These are phyloP conservation scores for Venturia pyrina DNA, from an alignment of 2,329 filamentous ascomycete species.

Conservation along the genomic window DNA sequence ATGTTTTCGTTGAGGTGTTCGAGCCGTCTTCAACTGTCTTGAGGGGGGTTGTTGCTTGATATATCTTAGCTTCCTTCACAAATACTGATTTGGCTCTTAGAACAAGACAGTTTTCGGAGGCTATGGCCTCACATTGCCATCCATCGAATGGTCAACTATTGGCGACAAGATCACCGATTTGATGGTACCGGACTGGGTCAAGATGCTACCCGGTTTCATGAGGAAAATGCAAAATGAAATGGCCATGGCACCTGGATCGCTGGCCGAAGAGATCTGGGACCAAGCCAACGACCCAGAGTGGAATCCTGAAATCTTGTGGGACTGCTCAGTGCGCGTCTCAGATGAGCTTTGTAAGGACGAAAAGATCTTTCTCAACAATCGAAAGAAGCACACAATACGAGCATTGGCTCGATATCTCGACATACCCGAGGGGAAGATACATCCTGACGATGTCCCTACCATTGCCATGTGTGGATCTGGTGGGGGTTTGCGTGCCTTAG, in stretches of 20 bases:
- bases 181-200: slow-evolving; percentile 77
- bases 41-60: neutral
- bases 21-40: neutral
- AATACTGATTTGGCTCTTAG: neutral
- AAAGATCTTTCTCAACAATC: slow-evolving; percentile 58
- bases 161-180: slow-evolving; percentile 46
- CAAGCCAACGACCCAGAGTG: slow-evolving; percentile 76
- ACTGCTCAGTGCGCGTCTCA: slow-evolving; percentile 74
- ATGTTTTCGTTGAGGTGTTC: neutral
- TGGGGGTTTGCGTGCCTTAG: slow-evolving; percentile 78
- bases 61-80: neutral
- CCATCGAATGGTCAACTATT: slow-evolving; percentile 10
- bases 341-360: slow-evolving; percentile 75
- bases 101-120: neutral
- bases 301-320: slow-evolving; percentile 79
- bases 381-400: slow-evolving; percentile 57
- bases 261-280: slow-evolving; percentile 87
- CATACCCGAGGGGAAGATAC: slow-evolving; percentile 67
- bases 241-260: slow-evolving; percentile 74
- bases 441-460: slow-evolving; percentile 83
- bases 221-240: slow-evolving; percentile 80
- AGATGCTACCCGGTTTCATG: slow-evolving; percentile 62
- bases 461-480: slow-evolving; percentile 95
- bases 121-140: slow-evolving; percentile 1
- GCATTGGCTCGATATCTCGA: slow-evolving; percentile 76